Evolutionary conservation across 257 asterid genomes (phyloP).

Genomic region (Cinchona pubescens): DNA sequence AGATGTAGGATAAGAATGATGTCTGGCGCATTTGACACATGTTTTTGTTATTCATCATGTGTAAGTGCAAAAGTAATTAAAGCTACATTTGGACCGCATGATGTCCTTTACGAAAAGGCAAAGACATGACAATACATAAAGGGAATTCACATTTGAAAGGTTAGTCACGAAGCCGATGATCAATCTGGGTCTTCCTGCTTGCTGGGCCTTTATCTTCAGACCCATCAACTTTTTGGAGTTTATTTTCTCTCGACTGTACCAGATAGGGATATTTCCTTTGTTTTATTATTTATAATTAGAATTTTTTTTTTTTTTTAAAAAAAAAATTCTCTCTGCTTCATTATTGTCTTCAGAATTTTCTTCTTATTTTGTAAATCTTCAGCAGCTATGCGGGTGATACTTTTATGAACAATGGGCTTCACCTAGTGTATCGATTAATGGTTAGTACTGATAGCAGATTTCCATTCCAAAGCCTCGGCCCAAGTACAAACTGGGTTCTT

Average conservation of each 20-base stretch:
- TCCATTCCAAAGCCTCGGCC: background rate
- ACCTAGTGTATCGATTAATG: no score
- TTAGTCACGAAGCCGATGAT: background rate
- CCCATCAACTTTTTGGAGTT: background rate
- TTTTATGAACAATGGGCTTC: no score
- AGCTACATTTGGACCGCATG: background rate
- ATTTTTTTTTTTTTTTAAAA: background rate
- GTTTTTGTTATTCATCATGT: background rate
- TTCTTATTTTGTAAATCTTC: no score
- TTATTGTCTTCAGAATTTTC: no score
- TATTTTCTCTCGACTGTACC: background rate
- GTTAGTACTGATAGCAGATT: background rate
- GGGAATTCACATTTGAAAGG: background rate
- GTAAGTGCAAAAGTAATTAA: background rate
- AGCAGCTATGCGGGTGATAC: no score
- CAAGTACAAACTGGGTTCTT: no score
- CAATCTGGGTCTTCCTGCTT: background rate
- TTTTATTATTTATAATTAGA: no score
- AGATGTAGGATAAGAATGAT: no score
- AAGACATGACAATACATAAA: no score
- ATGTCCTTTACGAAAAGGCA: no score
- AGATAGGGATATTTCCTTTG: no score
- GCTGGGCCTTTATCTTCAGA: background rate
- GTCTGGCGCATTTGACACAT: background rate
- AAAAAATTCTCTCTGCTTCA: no score